phyloP scores from a whole-genome alignment of 257 asterid species.

The Przewalskia tangutica region DNA sequence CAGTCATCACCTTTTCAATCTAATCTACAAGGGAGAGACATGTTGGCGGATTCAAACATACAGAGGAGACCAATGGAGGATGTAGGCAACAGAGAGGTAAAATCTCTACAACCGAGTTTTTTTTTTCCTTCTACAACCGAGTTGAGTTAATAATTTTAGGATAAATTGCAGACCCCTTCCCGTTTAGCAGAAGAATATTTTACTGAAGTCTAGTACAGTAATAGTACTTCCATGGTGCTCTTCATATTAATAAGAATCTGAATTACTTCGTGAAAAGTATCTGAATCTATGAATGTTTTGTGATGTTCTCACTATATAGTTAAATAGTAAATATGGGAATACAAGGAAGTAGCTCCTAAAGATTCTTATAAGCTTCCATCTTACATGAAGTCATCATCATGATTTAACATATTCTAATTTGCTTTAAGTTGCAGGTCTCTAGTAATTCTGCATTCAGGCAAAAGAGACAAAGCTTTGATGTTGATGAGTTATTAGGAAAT shows the following conservation, averaged over 20 bases:
- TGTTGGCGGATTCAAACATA: conserved; percentile 30
- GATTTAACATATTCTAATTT: background rate
- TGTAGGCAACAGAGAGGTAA: conserved; percentile 80
- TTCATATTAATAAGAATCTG: background rate
- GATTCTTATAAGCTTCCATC: background rate
- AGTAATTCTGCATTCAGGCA: conserved; percentile 40
- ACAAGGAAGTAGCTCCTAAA: background rate
- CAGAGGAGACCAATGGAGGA: conserved; percentile 83
- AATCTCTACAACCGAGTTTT: background rate
- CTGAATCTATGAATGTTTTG: background rate
- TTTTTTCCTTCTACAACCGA: background rate
- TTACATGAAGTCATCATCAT: background rate
- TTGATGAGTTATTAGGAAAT: conserved; percentile 61
- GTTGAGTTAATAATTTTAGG: background rate
- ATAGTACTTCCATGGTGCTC: background rate
- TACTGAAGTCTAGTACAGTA: no score
- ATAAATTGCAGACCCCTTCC: background rate
- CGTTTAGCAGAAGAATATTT: background rate
- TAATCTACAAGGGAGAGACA: conserved; percentile 31
- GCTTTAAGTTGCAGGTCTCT: conserved; percentile 29
- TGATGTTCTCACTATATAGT: background rate
- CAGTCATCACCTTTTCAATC: conserved; percentile 34
- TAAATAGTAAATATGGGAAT: background rate
- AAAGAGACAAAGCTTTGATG: conserved; percentile 60
- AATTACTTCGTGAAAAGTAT: background rate